A percentile compares a stretch with the other conserved stretches of the same genome.
These are phyloP conservation scores for Coccomyxa sp. DNA, from an alignment of 139 green algal genomes.

Conservation along the genomic window DNA sequence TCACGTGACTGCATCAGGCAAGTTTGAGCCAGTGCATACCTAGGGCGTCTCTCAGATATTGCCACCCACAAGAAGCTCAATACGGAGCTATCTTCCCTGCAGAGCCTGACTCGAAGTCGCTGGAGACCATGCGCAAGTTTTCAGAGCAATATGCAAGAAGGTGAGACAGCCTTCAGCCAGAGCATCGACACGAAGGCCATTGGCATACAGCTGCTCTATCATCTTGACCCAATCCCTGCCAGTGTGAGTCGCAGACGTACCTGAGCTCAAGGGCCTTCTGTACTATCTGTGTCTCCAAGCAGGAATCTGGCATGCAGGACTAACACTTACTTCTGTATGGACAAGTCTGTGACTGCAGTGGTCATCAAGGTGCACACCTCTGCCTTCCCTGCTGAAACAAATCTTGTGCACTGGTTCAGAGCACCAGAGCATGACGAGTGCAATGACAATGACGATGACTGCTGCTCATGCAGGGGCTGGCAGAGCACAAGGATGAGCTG, in stretches of 20 bases:
- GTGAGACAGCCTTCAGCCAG: slow-evolving; percentile 26
- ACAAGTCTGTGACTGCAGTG: slow-evolving; percentile 96
- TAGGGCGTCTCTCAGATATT: no score
- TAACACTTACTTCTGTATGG: slow-evolving; percentile 95
- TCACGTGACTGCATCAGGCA: no score
- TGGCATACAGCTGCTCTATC: no score
- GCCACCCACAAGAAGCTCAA: neutral
- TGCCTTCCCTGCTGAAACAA: no score
- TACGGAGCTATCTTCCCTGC: neutral
- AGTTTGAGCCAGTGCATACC: no score
- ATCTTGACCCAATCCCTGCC: no score
- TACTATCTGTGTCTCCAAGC: neutral
- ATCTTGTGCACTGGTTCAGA: no score
- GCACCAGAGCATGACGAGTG: no score
- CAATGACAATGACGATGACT: no score
- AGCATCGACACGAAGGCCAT: no score
- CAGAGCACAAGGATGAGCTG: slow-evolving; percentile 96
- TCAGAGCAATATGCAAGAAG: slow-evolving; percentile 96
- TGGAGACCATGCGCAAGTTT: slow-evolving; percentile 98
- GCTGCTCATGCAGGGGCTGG: slow-evolving; percentile 77
- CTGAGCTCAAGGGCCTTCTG: neutral
- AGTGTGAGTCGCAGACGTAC: no score
- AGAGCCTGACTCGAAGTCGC: slow-evolving; percentile 34
- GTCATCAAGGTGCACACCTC: slow-evolving; percentile 92
- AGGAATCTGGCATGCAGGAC: slow-evolving; percentile 46